These are phyloP conservation scores for Arthrobotrys sinensis DNA, from an alignment of 2,329 filamentous ascomycete genomes.

Conservation along the genomic window DNA sequence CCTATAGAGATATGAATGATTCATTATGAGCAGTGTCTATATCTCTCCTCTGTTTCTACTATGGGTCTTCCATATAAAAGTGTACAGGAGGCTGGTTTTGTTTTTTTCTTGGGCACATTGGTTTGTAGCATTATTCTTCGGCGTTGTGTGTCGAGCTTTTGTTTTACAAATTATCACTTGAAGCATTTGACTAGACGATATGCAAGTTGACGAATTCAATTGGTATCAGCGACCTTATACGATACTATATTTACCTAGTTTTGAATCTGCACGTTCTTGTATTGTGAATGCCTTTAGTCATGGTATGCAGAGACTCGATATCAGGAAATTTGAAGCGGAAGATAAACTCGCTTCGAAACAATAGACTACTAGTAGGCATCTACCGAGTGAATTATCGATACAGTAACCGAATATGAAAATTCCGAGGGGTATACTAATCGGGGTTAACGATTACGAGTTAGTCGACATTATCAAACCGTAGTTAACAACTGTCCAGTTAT, in stretches of 20 bases:
- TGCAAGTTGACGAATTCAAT: background rate
- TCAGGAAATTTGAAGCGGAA: conserved; percentile 14
- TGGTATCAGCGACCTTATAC: background rate
- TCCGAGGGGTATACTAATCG: background rate
- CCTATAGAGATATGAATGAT: background rate
- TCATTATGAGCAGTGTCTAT: conserved; percentile 4
- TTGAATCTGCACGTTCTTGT: conserved; percentile 19
- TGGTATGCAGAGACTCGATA: conserved; percentile 10
- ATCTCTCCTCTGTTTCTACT: background rate
- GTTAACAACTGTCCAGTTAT: conserved; percentile 2
- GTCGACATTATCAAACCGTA: background rate
- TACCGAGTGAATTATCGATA: conserved; percentile 1
- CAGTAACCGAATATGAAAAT: conserved; percentile 1
- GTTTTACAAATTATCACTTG: background rate
- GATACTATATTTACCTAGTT: background rate
- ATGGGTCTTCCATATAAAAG: background rate
- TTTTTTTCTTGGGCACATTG: background rate
- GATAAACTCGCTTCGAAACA: background rate
- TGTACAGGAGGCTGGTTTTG: background rate
- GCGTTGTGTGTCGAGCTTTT: conserved; percentile 6
- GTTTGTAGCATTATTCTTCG: background rate
- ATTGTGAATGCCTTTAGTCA: conserved; percentile 4
- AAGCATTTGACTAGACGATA: background rate
- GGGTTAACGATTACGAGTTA: background rate
- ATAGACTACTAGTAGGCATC: background rate